A percentile compares a stretch with the other conserved stretches of the same genome.
These are phyloP conservation scores for Kockiozyma suomiensis DNA, from an alignment of 805 yeast genomes.

Conservation along the genomic window DNA sequence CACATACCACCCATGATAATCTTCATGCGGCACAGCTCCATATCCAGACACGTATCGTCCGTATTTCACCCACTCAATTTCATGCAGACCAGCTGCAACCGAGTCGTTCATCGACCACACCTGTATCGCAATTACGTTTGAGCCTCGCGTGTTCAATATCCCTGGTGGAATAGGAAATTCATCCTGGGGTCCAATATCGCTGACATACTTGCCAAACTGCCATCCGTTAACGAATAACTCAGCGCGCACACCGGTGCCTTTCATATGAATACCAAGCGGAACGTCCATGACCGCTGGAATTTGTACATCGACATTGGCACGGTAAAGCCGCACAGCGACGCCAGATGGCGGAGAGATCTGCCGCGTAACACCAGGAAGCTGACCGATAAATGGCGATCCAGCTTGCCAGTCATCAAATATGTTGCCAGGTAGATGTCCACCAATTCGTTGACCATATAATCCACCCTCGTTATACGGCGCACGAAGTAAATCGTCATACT, in stretches of 20 bases:
- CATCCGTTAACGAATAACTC: slow-evolving; percentile 28
- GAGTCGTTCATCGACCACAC: slow-evolving; percentile 22
- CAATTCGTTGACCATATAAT: slow-evolving; percentile 22
- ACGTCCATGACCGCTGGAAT: slow-evolving; percentile 20
- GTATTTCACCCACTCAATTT: slow-evolving; percentile 20
- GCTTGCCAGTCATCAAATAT: slow-evolving; percentile 6
- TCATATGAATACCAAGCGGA: slow-evolving; percentile 21
- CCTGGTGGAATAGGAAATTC: slow-evolving; percentile 31
- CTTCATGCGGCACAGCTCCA: slow-evolving; percentile 22
- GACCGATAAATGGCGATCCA: slow-evolving; percentile 6
- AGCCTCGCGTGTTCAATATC: slow-evolving; percentile 18
- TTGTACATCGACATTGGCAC: slow-evolving; percentile 12
- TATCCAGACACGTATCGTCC: slow-evolving; percentile 14
- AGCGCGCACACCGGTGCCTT: slow-evolving; percentile 21
- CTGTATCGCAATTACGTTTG: slow-evolving; percentile 18
- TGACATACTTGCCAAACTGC: slow-evolving; percentile 25
- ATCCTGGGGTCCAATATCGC: slow-evolving; percentile 27
- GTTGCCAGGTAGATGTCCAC: slow-evolving; percentile 22
- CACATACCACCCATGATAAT: slow-evolving; percentile 21
- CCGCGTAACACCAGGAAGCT: slow-evolving; percentile 2
- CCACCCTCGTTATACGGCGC: slow-evolving; percentile 31
- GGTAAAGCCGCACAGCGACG: slow-evolving; percentile 19
- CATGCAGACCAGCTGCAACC: slow-evolving; percentile 14
- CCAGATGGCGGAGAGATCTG: not conserved
- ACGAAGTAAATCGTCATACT: slow-evolving; percentile 22